Conservation (phyloP, 1,284 basidiomycete genomes). For the Puccinia coronata region DNA sequence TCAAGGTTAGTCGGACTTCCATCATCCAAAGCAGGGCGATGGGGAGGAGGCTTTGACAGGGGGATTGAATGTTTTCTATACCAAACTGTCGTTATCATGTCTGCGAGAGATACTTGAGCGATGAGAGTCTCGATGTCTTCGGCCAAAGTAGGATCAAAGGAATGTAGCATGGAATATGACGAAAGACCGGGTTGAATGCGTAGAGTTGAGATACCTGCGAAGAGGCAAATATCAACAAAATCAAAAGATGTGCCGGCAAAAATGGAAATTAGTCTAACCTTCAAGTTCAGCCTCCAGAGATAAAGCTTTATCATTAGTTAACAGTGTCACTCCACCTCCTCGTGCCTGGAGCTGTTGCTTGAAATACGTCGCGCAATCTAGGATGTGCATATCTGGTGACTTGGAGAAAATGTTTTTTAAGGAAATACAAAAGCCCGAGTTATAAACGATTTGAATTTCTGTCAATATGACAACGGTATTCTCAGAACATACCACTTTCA, state of each 20-base stretch:
- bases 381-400: slow-evolving; percentile 37
- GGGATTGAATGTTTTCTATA: background rate
- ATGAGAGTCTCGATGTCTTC: slow-evolving; percentile 13
- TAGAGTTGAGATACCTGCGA: slow-evolving; percentile 21
- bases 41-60: background rate
- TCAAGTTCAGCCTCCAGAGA: slow-evolving; percentile 38
- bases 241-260: background rate
- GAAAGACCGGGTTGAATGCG: slow-evolving; percentile 29
- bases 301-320: slow-evolving; percentile 34
- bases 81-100: slow-evolving; percentile 22
- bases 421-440: background rate
- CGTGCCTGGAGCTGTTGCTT: background rate
- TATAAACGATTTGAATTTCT: background rate
- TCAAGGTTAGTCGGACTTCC: background rate
- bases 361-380: slow-evolving; percentile 41
- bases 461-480: background rate
- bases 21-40: background rate
- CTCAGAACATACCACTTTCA: slow-evolving; percentile 23
- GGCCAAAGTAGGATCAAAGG: slow-evolving; percentile 25
- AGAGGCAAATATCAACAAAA: background rate
- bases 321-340: slow-evolving; percentile 28
- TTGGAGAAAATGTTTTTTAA: slow-evolving; percentile 10
- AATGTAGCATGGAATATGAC: background rate
- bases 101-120: slow-evolving; percentile 9
- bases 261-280: background rate